These are phyloP conservation scores for Galerina marginata DNA, from an alignment of 768 basidiomycete species.

Conservation along the genomic window DNA sequence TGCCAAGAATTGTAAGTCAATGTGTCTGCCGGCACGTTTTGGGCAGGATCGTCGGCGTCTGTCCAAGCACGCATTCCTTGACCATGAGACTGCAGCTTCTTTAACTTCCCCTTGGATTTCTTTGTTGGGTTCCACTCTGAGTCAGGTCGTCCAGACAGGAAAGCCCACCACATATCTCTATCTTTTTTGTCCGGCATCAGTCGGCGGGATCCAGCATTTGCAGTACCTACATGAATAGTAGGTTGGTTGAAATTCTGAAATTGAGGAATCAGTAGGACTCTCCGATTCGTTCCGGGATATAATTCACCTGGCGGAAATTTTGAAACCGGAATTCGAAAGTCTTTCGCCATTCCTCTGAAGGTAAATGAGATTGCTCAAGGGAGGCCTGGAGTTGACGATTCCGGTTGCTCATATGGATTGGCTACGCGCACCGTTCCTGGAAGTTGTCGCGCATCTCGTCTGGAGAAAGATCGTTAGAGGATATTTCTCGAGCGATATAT, in stretches of 20 bases:
- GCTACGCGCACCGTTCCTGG: slow-evolving; percentile 67
- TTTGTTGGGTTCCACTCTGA: slow-evolving; percentile 68
- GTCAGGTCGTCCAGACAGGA: slow-evolving; percentile 70
- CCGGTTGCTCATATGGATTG: slow-evolving; percentile 68
- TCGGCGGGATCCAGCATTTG: slow-evolving; percentile 33
- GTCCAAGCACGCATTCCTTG: slow-evolving; percentile 44
- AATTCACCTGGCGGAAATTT: slow-evolving; percentile 69
- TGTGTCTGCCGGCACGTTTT: slow-evolving; percentile 12
- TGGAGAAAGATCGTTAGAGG: slow-evolving; percentile 31
- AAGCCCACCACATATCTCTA: slow-evolving; percentile 83
- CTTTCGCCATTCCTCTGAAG: slow-evolving; percentile 70
- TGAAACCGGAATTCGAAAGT: slow-evolving; percentile 62
- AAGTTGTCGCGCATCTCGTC: slow-evolving; percentile 72
- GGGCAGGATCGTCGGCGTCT: slow-evolving; percentile 37
- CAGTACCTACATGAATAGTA: slow-evolving; percentile 51
- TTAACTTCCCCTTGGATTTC: slow-evolving; percentile 37
- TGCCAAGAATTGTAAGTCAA: slow-evolving; percentile 31
- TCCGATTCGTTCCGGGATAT: background rate
- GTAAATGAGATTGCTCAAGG: slow-evolving; percentile 45
- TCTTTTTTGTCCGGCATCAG: slow-evolving; percentile 73
- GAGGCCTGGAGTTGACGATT: slow-evolving; percentile 23
- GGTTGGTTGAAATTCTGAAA: slow-evolving; percentile 71
- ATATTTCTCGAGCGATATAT: background rate
- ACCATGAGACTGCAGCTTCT: slow-evolving; percentile 24
- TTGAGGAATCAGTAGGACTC: slow-evolving; percentile 10